phyloP scores from a whole-genome alignment of 2,329 filamentous ascomycete genomes.

The Xylaria sp. region DNA sequence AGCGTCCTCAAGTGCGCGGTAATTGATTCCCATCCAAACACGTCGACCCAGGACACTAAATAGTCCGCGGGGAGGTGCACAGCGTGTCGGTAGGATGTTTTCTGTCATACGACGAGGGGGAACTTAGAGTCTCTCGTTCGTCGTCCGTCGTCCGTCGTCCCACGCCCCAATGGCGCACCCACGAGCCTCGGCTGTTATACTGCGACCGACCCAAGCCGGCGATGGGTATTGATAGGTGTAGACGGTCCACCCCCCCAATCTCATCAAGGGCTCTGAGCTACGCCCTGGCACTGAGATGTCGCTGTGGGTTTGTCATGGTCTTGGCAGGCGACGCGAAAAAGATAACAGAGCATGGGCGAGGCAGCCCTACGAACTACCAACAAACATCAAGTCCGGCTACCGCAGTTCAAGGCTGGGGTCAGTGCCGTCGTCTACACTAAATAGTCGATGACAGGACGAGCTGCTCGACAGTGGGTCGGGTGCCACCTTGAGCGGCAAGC shows the following conservation, averaged over 20 bases:
- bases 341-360: neutral
- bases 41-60: neutral
- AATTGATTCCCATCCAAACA: neutral
- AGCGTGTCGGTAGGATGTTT: neutral
- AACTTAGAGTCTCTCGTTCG: conserved; percentile 15
- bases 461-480: conserved; percentile 12
- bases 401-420: neutral
- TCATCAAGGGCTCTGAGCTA: conserved; percentile 1
- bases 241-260: neutral
- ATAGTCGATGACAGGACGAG: neutral
- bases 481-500: conserved; percentile 15
- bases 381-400: neutral
- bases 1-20: neutral
- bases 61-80: neutral
- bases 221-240: neutral
- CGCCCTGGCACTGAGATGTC: conserved; percentile 3
- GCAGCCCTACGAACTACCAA: neutral
- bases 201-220: neutral
- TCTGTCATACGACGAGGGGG: neutral
- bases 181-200: conserved; percentile 8
- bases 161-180: neutral
- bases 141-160: no score
- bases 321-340: neutral
- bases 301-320: conserved; percentile 2
- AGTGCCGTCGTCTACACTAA: neutral